Evolutionary conservation across 495 filamentous ascomycete species (phyloP).

Genomic region (Melanomma pulvis-pyrius): DNA sequence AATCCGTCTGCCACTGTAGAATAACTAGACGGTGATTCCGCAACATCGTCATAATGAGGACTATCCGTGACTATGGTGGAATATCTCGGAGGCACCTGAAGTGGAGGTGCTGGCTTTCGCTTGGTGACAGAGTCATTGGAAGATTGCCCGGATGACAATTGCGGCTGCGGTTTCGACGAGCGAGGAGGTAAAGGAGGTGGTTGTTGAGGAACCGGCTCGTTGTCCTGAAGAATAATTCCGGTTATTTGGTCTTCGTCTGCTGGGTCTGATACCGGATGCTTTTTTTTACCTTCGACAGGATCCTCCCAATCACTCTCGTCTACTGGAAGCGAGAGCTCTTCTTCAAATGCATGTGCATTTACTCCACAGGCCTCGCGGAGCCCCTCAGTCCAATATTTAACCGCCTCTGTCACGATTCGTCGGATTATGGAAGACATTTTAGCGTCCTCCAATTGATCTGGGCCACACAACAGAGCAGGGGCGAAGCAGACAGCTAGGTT

Average conservation of each 20-base stretch:
- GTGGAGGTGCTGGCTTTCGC: constrained; percentile 43
- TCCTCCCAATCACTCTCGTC: constrained; percentile 47
- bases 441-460: constrained; percentile 52
- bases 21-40: constrained; percentile 44
- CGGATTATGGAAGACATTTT: constrained; percentile 51
- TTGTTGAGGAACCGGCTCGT: constrained; percentile 33
- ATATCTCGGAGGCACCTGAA: constrained; percentile 42
- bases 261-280: constrained; percentile 1
- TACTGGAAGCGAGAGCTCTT: constrained; percentile 40
- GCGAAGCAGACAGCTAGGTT: constrained; percentile 58
- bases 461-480: constrained; percentile 49
- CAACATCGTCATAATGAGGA: constrained; percentile 14
- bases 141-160: constrained; percentile 11
- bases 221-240: constrained; percentile 44
- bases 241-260: constrained; percentile 34
- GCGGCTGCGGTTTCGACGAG: constrained; percentile 16
- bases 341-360: constrained; percentile 27
- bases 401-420: constrained; percentile 48
- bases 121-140: constrained; percentile 27
- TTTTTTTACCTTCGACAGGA: constrained; percentile 41
- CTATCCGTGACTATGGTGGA: constrained; percentile 38
- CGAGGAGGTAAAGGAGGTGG: constrained; percentile 44
- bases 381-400: constrained; percentile 44
- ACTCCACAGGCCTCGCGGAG: constrained; percentile 42
- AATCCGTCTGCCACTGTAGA: constrained; percentile 42